Evolutionary conservation across 306 rosid species (phyloP), one percentile per base, ranked within the genome.

Genomic region (Castanospermum australe): DNA sequence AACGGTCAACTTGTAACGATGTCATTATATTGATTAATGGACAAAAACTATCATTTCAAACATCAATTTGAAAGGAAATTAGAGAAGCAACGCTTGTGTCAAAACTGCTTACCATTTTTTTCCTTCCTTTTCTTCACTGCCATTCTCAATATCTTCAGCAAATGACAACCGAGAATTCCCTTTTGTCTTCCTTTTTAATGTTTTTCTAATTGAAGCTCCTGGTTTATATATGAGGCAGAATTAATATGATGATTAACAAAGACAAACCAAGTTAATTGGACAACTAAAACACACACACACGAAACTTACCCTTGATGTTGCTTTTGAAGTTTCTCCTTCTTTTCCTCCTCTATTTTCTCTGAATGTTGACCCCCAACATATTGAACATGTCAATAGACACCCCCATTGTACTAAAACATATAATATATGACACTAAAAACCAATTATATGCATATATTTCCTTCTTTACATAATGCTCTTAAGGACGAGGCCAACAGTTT

Each of bases 271-370:
- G n/a, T 38, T 22, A 22, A 67, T 6, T 6, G 55, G 36, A 28
- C 55, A 22, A 42, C 11, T 47, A 22, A 28, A 60, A 47, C 17
- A 44, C 35, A 66, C 5, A 61, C 59, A 61, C 56, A 45, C 12
- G 8, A 73, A 0, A 81, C 91, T 84, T 81, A 90, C 95, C 88
- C 91, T 70, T 85, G 92, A 36, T 90, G 95, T 21, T 79, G 87
- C 89, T 90, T 88, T 81, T 88, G 95, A 73, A 90, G 95, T 72
- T 90, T 90, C 77, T 90, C 95, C 73, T 88, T 90, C 84, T 90
- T 92, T 76, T 90, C 95, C 79, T 90, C 95, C 81, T 90, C 95
- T n/a, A 86, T 41, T 76, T 90, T 90, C 47, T 90, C 62, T 85
- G 87, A 48, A 90, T 90, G 57, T 88, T 90, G 10, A 88, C 92